A percentile compares a stretch with the other conserved stretches of the same genome.
Evolutionary conservation across 106 monocot species (phyloP).

Genomic region (Phalaenopsis aphrodite): DNA sequence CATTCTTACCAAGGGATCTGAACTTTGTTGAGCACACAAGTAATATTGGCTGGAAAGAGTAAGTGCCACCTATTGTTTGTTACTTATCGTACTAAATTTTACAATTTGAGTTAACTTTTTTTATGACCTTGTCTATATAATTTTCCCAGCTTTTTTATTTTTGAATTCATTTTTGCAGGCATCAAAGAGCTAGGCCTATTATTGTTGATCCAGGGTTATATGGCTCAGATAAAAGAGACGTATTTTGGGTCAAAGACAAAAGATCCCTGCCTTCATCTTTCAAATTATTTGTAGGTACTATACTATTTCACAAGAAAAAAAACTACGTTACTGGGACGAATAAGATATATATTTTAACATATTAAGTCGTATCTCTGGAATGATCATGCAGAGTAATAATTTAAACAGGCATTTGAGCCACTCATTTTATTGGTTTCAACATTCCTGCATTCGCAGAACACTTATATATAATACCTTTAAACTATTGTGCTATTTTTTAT

Average conservation of each 20-base stretch:
- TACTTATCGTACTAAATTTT: neutral
- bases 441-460: no score
- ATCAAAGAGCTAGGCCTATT: constrained; percentile 79
- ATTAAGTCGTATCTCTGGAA: no score
- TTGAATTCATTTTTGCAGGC: constrained; percentile 28
- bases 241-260: constrained; percentile 83
- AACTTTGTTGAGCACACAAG: constrained; percentile 94
- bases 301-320: neutral
- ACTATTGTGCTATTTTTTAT: no score
- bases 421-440: no score
- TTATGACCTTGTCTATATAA: neutral
- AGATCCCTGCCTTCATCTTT: constrained; percentile 81
- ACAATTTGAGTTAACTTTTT: neutral
- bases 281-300: constrained; percentile 87
- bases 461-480: no score
- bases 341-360: neutral
- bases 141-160: neutral
- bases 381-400: no score
- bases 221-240: constrained; percentile 38
- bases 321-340: neutral
- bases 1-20: constrained; percentile 72
- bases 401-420: no score
- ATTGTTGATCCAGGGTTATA: constrained; percentile 84
- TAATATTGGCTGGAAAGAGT: constrained; percentile 92
- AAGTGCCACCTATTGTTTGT: constrained; percentile 14